Evolutionary conservation across 2,329 filamentous ascomycete species (phyloP).

Genomic region (Colletotrichum sp.): DNA sequence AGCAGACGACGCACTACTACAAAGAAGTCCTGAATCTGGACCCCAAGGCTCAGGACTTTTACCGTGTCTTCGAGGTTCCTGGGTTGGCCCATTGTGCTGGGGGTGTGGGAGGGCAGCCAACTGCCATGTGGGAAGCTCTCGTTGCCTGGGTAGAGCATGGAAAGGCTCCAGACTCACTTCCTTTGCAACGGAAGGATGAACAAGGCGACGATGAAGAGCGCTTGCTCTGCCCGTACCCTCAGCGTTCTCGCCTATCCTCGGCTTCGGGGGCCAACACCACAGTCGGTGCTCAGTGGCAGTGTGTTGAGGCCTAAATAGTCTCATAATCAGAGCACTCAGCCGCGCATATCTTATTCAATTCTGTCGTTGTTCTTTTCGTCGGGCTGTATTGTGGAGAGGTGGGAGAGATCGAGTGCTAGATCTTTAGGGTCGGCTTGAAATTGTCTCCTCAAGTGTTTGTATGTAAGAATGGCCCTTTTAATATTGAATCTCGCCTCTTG

Average conservation of each 20-base stretch:
- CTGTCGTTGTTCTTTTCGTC: rapidly evolving
- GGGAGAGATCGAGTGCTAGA: neutral
- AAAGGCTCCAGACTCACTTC: constrained; percentile 22
- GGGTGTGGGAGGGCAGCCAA: constrained; percentile 27
- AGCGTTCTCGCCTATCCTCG: neutral
- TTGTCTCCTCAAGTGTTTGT: neutral
- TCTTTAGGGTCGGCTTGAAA: neutral
- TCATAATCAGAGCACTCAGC: neutral
- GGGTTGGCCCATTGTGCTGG: constrained; percentile 34
- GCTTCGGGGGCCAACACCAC: neutral
- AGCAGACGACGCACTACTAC: constrained; percentile 30
- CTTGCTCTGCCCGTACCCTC: neutral
- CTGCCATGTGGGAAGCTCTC: constrained; percentile 13
- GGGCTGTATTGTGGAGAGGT: rapidly evolving
- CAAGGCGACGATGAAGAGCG: neutral
- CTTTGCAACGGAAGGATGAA: neutral
- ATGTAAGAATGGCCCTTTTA: neutral
- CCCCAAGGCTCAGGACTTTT: constrained; percentile 30
- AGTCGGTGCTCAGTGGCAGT: neutral
- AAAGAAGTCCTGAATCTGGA: constrained; percentile 21
- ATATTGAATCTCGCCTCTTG: neutral
- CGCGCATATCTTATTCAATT: rapidly evolving
- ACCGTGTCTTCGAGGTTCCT: constrained; percentile 34
- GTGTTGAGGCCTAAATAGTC: neutral
- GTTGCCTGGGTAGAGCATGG: constrained; percentile 34